Percentiles rank a stretch among this genome's conserved stretches.
Conservation (phyloP, 1,284 basidiomycete genomes). For the Abortiporus biennis region DNA sequence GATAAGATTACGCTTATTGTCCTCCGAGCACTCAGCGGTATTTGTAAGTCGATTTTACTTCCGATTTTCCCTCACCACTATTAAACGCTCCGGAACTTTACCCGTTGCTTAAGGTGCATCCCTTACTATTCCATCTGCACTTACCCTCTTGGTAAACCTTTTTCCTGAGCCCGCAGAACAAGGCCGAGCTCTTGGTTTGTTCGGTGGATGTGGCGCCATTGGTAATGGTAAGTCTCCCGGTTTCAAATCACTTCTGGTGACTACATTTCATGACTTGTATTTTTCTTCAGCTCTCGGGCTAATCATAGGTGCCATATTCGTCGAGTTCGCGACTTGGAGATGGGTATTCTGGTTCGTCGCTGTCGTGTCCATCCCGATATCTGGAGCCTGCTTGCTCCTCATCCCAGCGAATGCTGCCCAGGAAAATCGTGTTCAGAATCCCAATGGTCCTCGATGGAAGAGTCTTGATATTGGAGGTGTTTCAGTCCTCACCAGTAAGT, state of each 20-base stretch:
- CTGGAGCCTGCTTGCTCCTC: slow-evolving; percentile 23
- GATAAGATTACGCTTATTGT: slow-evolving; percentile 6
- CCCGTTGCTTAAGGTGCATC: slow-evolving; percentile 18
- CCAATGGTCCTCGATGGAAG: slow-evolving; percentile 7
- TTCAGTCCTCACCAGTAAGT: slow-evolving; percentile 12
- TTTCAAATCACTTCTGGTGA: neutral
- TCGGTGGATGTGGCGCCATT: slow-evolving; percentile 27
- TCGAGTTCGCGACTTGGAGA: slow-evolving; percentile 24
- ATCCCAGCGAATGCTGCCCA: slow-evolving; percentile 17
- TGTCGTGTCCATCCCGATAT: slow-evolving; percentile 25
- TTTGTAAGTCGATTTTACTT: neutral
- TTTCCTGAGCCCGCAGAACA: slow-evolving; percentile 31
- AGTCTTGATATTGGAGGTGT: slow-evolving; percentile 14
- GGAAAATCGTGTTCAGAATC: neutral
- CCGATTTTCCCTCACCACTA: neutral
- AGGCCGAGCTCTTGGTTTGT: slow-evolving; percentile 28
- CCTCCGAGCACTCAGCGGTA: slow-evolving; percentile 3
- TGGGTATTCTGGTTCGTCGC: slow-evolving; percentile 34
- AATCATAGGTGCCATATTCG: slow-evolving; percentile 27
- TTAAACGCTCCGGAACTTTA: neutral
- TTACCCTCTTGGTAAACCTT: slow-evolving; percentile 31
- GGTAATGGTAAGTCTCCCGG: slow-evolving; percentile 27
- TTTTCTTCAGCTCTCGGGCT: slow-evolving; percentile 20
- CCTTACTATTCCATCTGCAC: slow-evolving; percentile 31
- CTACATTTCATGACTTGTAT: neutral